phyloP scores from a whole-genome alignment of 225 moss, liverwort and hornwort species.

The Pseudisothecium myosuroides region DNA sequence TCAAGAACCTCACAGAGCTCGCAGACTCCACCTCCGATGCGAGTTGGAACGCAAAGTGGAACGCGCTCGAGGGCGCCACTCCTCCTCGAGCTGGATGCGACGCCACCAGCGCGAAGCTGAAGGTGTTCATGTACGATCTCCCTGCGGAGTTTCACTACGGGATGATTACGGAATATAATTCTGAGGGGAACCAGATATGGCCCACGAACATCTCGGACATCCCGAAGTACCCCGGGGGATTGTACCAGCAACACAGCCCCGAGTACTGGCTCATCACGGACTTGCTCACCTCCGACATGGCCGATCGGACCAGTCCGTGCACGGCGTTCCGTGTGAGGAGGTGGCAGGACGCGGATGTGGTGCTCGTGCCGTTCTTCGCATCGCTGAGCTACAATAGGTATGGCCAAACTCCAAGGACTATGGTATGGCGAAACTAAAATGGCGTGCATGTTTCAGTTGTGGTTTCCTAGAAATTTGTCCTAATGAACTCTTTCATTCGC shows the following conservation, averaged over 20 bases:
- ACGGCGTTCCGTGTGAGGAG: slow-evolving; percentile 55
- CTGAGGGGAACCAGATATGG: slow-evolving; percentile 12
- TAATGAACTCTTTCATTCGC: not conserved
- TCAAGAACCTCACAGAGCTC: not conserved
- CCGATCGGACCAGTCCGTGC: slow-evolving; percentile 39
- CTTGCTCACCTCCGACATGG: slow-evolving; percentile 43
- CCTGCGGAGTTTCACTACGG: slow-evolving; percentile 63
- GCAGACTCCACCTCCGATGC: not conserved
- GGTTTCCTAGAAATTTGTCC: not conserved
- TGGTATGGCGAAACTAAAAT: not conserved
- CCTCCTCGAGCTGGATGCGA: not conserved
- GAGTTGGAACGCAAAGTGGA: not conserved
- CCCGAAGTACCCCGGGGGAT: slow-evolving; percentile 56
- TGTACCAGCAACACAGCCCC: slow-evolving; percentile 75
- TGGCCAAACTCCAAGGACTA: not conserved
- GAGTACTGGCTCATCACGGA: slow-evolving; percentile 73
- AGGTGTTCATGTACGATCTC: slow-evolving; percentile 70
- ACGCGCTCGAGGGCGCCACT: not conserved
- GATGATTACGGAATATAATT: slow-evolving; percentile 22
- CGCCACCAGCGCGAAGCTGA: slow-evolving; percentile 27
- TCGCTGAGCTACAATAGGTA: slow-evolving; percentile 70
- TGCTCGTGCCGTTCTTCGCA: slow-evolving; percentile 65
- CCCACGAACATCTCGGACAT: slow-evolving; percentile 32
- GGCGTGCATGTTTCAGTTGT: not conserved
- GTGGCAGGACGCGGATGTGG: slow-evolving; percentile 47